Evolutionary conservation across 192 early-diverging fungal species (phyloP), one percentile per base, ranked within the genome.

Genomic region (Coemansia asiatica): DNA sequence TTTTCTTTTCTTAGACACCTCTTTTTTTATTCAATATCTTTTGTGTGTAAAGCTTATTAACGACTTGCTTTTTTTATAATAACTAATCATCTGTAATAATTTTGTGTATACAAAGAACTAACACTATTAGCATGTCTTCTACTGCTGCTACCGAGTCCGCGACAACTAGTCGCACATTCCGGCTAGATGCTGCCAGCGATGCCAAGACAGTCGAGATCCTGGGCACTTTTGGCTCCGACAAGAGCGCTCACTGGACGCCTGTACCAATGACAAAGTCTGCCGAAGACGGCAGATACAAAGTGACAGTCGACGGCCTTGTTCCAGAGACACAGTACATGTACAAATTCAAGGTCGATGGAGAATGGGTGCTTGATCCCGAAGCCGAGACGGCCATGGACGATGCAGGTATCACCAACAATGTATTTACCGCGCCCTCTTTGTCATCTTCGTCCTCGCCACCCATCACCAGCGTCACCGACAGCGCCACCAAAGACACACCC

Each of bases 341-440:
- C 77, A 79, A 79, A 64, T 79, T 55, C 68, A 67, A 64, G 51
- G 77, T 79, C 8, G 64, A 79, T 26, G 77, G 71, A 35, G 68
- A 71, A 35, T 79, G 77, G 77, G 59, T 61, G 36, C 65, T 79
- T 16, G 77, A 79, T 64, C 28, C 71, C 26, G 55, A 25, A 12
- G 77, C 77, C 19, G 61, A 63, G 15, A 73, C 66, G 0, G 47
- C 71, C 0, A 49, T 49, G 19, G 71, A 73, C 38, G 76, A 69
- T 15, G 76, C 63, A 8, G 76, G 71, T 6, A 62, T 79, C 27
- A 64, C 59, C 29, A 79, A 79, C 57, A 79, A 72, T 50, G 67
- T 70, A 9, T 60, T 72, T 56, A 57, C 31, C 28, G 13, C 26
- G 6, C 33, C 60, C 16, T 23, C 23, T 18, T 35, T 19, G 26